Conservation (phyloP, 148 eudicot species). For the Chenopodium suecicum region DNA sequence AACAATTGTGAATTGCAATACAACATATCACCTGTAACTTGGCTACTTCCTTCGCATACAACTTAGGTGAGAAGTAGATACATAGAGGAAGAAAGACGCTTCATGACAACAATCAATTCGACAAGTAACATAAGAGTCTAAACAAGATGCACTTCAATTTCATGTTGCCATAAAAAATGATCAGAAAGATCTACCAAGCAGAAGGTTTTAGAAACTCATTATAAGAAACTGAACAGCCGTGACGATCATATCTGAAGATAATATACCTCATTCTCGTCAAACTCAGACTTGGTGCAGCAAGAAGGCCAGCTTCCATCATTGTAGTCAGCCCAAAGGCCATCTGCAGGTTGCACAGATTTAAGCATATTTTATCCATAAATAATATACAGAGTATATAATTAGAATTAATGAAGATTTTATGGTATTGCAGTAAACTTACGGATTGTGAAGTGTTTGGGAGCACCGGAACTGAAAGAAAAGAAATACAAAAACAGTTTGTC, state of each 20-base stretch:
- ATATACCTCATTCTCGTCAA: slow-evolving; percentile 70
- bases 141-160: background rate
- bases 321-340: slow-evolving; percentile 96
- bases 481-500: slow-evolving; percentile 16
- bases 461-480: slow-evolving; percentile 53
- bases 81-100: background rate
- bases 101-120: background rate
- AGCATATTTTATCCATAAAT: background rate
- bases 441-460: slow-evolving; percentile 70
- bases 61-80: background rate
- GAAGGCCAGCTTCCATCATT: slow-evolving; percentile 94
- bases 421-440: slow-evolving; percentile 50
- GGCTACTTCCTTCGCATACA: background rate
- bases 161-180: background rate
- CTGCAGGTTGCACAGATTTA: slow-evolving; percentile 33
- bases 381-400: background rate
- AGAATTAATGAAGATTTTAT: background rate
- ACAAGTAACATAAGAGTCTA: too few species aligned
- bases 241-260: background rate
- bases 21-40: background rate
- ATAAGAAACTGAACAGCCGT: background rate
- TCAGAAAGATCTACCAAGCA: background rate
- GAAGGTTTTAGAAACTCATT: background rate
- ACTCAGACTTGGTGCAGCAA: slow-evolving; percentile 62
- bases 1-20: background rate